These are phyloP conservation scores for Eucalyptus caleyi DNA, from an alignment of 345 rosid species.

Conservation along the genomic window DNA sequence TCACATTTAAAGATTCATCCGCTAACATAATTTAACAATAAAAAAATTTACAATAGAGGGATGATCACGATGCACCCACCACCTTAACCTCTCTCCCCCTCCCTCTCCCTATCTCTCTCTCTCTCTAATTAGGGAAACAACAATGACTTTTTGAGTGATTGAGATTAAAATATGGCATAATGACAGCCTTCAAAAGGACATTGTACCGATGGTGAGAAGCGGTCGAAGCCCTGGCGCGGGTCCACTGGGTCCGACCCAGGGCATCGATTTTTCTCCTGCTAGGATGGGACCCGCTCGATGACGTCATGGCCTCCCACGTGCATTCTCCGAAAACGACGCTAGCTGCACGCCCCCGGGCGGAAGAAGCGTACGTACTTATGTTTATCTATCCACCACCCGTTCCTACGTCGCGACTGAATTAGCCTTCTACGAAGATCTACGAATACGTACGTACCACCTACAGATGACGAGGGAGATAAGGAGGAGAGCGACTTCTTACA, in stretches of 20 bases:
- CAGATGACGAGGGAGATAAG: background rate
- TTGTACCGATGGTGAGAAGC: background rate
- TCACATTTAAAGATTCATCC: accelerated
- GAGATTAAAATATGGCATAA: background rate
- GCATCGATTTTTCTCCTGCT: background rate
- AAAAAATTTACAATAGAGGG: background rate
- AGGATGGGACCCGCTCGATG: background rate
- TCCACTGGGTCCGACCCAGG: background rate
- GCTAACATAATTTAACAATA: background rate
- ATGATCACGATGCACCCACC: background rate
- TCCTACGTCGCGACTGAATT: background rate
- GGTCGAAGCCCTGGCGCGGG: background rate
- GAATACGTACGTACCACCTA: background rate
- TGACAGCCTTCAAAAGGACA: background rate
- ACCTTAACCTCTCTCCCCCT: background rate
- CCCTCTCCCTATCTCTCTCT: background rate
- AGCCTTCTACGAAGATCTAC: background rate
- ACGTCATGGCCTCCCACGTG: background rate
- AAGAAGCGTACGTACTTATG: background rate
- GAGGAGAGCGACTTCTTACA: background rate
- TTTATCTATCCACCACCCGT: background rate
- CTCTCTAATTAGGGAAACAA: background rate
- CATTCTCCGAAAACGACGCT: background rate
- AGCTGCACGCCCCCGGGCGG: background rate
- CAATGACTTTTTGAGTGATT: background rate